A percentile compares a stretch with the other conserved stretches of the same genome.
These are phyloP conservation scores for Cyathus striatus DNA, from an alignment of 768 basidiomycete species.

Conservation along the genomic window DNA sequence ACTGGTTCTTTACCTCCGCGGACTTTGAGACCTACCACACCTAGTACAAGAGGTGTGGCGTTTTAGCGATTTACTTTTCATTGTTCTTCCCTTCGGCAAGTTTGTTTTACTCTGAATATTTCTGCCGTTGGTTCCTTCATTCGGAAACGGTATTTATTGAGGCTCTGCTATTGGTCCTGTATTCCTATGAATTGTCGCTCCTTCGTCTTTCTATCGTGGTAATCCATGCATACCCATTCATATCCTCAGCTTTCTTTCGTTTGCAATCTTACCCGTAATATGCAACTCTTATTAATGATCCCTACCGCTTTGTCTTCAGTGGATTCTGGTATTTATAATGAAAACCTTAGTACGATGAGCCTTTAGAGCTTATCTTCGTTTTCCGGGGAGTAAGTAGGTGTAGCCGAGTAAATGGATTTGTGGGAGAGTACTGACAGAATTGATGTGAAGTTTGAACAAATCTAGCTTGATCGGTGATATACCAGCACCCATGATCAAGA, in stretches of 20 bases:
- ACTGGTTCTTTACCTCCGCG: neutral
- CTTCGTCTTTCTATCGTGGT: neutral
- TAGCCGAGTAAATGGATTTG: too few species aligned
- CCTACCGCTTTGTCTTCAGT: too few species aligned
- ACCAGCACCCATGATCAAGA: too few species aligned
- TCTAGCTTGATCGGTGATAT: too few species aligned
- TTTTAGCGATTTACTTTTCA: neutral
- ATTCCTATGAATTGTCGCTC: neutral
- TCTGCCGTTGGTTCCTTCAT: neutral
- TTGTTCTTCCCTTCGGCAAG: neutral
- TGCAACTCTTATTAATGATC: too few species aligned
- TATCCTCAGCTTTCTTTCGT: neutral
- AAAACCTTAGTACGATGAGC: too few species aligned
- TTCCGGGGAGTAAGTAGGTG: too few species aligned
- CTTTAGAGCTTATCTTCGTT: too few species aligned
- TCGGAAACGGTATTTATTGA: neutral
- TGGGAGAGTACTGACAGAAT: too few species aligned
- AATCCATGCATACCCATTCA: neutral
- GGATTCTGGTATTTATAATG: too few species aligned
- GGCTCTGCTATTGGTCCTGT: neutral
- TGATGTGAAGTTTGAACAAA: too few species aligned
- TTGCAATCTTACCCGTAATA: too few species aligned
- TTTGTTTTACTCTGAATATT: neutral
- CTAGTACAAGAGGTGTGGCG: conserved; percentile 2
- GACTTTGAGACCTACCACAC: neutral